These are phyloP conservation scores for Gossypium lobatum DNA, from an alignment of 441 rosid species.

Conservation along the genomic window DNA sequence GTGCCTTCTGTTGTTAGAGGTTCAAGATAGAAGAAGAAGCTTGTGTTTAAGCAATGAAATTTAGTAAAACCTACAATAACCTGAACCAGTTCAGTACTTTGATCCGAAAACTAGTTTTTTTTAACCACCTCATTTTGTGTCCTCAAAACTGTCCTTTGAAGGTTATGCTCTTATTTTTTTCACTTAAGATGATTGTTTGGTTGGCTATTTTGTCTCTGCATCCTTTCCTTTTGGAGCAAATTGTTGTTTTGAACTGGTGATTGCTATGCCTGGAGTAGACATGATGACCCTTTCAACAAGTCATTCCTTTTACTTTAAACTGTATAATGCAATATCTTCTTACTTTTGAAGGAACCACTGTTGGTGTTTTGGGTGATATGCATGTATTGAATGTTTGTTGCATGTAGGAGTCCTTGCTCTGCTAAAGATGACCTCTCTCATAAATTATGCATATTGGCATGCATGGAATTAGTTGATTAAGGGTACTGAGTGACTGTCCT, in stretches of 20 bases:
- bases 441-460: not conserved
- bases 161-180: not conserved
- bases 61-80: not conserved
- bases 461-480: not conserved
- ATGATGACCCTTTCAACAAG: not conserved
- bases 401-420: not conserved
- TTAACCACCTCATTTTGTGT: not conserved
- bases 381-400: not conserved
- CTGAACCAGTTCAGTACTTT: not conserved
- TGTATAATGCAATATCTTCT: not conserved
- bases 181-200: not conserved
- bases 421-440: not conserved
- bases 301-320: not conserved
- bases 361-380: not conserved
- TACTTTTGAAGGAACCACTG: not conserved
- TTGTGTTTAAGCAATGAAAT: not conserved
- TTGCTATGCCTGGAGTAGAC: not conserved
- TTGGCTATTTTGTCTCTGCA: not conserved
- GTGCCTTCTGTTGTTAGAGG: not conserved
- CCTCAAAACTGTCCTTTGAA: not conserved
- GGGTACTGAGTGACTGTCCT: not conserved
- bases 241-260: slow-evolving; percentile 2
- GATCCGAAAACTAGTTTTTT: not conserved
- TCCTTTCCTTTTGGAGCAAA: not conserved
- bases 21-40: not conserved